Percentiles rank a stretch among this genome's conserved stretches.
Evolutionary conservation across 306 rosid genomes (phyloP).

Genomic region (Mimosa bimucronata): DNA sequence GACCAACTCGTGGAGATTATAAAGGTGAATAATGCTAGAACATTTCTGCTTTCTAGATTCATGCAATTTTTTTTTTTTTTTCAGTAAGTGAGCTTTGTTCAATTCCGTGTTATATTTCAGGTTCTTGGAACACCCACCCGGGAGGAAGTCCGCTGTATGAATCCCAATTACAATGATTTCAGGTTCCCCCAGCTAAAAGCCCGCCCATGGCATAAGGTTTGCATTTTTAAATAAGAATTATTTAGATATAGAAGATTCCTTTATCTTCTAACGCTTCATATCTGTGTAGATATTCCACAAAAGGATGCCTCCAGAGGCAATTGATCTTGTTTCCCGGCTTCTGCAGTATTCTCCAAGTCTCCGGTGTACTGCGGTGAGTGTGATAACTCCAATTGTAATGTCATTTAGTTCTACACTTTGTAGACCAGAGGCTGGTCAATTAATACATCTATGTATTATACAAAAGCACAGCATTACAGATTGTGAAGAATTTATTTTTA

Average conservation of each 20-base stretch:
- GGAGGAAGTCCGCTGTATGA: slow-evolving; percentile 98
- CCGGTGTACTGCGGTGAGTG: slow-evolving; percentile 91
- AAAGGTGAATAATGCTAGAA: slow-evolving; percentile 55
- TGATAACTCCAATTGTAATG: neutral
- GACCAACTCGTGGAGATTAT: slow-evolving; percentile 98
- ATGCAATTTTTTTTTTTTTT: slow-evolving; percentile 13
- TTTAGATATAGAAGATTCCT: slow-evolving; percentile 10
- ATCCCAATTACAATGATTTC: slow-evolving; percentile 91
- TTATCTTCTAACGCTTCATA: slow-evolving; percentile 30
- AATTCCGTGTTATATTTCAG: slow-evolving; percentile 51
- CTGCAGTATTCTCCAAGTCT: slow-evolving; percentile 95
- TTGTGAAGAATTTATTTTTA: slow-evolving; percentile 36
- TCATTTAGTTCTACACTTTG: neutral
- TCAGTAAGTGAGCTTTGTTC: slow-evolving; percentile 4
- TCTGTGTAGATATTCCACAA: slow-evolving; percentile 81
- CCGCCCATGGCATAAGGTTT: slow-evolving; percentile 98
- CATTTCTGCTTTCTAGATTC: slow-evolving; percentile 12
- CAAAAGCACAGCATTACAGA: slow-evolving; percentile 12
- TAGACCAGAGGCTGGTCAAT: slow-evolving; percentile 1
- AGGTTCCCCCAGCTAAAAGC: slow-evolving; percentile 96
- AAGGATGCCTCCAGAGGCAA: slow-evolving; percentile 97
- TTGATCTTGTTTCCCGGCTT: slow-evolving; percentile 89
- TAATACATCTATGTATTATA: neutral
- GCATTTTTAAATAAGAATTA: slow-evolving; percentile 21
- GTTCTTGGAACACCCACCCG: slow-evolving; percentile 98